phyloP scores from a whole-genome alignment of 2,329 filamentous ascomycete genomes.

The Aspergillus arachidicola region DNA sequence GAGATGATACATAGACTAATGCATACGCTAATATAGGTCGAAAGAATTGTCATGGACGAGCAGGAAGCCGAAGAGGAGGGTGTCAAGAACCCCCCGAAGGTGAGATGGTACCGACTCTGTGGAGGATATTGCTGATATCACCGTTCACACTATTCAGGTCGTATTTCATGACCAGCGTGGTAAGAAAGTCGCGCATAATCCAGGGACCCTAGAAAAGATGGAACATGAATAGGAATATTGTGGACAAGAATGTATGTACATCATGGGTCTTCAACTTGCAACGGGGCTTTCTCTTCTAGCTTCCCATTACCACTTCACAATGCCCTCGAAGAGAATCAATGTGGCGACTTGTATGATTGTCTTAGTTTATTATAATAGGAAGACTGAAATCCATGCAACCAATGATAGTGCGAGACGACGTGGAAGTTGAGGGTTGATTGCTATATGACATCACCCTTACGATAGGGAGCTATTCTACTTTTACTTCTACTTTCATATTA shows the following conservation, averaged over 20 bases:
- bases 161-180: conserved; percentile 9
- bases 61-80: conserved; percentile 4
- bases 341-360: background rate
- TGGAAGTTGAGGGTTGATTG: background rate
- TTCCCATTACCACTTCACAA: background rate
- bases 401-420: no score
- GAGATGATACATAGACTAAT: background rate
- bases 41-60: conserved; percentile 1
- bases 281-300: background rate
- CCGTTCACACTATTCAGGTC: background rate
- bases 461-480: background rate
- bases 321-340: background rate
- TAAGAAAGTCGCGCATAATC: conserved; percentile 8
- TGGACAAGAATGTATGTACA: background rate
- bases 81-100: conserved; percentile 9
- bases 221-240: background rate
- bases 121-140: background rate
- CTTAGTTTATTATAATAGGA: background rate
- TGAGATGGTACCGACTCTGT: background rate
- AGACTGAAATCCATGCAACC: no score
- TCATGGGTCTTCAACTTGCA: background rate
- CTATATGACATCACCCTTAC: background rate
- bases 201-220: conserved; percentile 2
- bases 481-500: background rate
- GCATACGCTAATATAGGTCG: background rate